Base-by-base conservation (phyloP, 345 rosid genomes). In the Punica granatum region DNA sequence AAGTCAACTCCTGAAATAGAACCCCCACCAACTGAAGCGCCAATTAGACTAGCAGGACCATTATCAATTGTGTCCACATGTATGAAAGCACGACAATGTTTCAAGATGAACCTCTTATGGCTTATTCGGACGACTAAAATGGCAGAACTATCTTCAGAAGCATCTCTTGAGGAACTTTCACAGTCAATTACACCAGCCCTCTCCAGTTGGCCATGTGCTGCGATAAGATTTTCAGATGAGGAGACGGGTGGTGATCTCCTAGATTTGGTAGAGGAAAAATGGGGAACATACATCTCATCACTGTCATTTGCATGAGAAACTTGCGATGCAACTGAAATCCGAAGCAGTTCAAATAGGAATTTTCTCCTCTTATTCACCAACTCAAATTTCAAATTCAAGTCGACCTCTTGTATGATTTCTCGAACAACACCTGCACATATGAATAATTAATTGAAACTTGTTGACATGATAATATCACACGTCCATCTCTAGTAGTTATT, bases 11-110 rank as follows among this genome's bases (percentile, higher is more conserved):
- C 97, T 53, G 88, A 80, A 76, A 88, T 60, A 63, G 84, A 81
- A 78, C 93, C 92, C 64, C 62, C 68, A 66, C 98, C 98, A 51
- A 72, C 74, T 93, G 91, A 92, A 75, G 79, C 81, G 67, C 76
- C 75, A 70, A 71, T 72, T 60, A 75, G 67, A 32, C 70, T 73
- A 66, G 67, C 72, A 74, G 76, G 77, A 39, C 69, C 61, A 70
- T 68, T 68, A 73, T 70, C 34, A 61, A 60, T 73, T 81, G 74
- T 86, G 81, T 82, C 82, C 65, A 65, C 81, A 56, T 86, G 82
- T 72, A 87, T 71, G 63, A 62, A 82, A 68, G 77, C 88, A 66
- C 64, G 77, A 54, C 89, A 72, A 69, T 90, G 83, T 71, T 81
- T 79, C 83, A 92, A 76, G 69, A 92, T 90, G 70, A 88, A 70